These are phyloP conservation scores for Calocybe cyanea DNA, from an alignment of 768 basidiomycete genomes.

Conservation along the genomic window DNA sequence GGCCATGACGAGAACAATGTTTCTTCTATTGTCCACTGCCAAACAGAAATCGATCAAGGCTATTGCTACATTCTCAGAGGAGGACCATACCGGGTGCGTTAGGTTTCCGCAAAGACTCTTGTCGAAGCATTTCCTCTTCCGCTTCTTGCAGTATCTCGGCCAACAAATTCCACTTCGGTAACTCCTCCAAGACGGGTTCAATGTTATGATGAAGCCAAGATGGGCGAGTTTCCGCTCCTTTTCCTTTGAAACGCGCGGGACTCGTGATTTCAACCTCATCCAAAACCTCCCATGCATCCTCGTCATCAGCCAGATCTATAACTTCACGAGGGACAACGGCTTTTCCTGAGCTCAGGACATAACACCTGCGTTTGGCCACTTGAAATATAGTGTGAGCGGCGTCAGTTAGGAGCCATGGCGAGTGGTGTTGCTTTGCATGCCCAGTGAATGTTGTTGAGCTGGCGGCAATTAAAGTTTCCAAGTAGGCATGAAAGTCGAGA, in stretches of 20 bases:
- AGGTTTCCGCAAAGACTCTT: constrained; percentile 38
- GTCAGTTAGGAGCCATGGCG: constrained; percentile 90
- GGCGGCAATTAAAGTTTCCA: constrained; percentile 80
- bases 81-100: constrained; percentile 19
- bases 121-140: constrained; percentile 76
- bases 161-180: constrained; percentile 90
- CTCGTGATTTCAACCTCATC: constrained; percentile 53
- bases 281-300: constrained; percentile 73
- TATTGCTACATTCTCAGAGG: not conserved
- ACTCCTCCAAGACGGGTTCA: constrained; percentile 87
- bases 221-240: constrained; percentile 29
- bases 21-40: constrained; percentile 48
- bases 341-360: constrained; percentile 39
- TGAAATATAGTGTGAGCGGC: constrained; percentile 86
- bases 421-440: constrained; percentile 59
- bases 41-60: not conserved
- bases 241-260: constrained; percentile 5
- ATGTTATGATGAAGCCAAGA: constrained; percentile 74
- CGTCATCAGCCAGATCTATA: constrained; percentile 49
- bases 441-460: constrained; percentile 45
- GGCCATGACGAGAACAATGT: constrained; percentile 86
- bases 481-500: constrained; percentile 85
- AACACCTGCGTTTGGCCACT: constrained; percentile 78
- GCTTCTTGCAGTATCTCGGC: constrained; percentile 87
- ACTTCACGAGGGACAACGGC: constrained; percentile 19